These are phyloP conservation scores for Cylindrotheca closterium DNA, from an alignment of 108 stramenopile genomes.

Conservation along the genomic window DNA sequence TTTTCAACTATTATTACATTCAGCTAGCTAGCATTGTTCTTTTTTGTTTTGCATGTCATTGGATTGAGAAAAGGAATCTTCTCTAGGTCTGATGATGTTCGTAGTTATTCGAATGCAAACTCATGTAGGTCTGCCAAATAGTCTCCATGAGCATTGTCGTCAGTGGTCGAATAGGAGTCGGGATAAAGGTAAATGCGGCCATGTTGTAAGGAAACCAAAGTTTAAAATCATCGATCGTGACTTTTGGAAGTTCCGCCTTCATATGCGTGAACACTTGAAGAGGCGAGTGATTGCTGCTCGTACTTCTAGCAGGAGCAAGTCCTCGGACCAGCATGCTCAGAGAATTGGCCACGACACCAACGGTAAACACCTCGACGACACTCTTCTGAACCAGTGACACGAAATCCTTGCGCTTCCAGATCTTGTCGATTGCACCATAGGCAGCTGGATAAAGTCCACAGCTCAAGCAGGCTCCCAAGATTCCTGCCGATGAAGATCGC, in stretches of 20 bases:
- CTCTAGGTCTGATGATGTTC: no score
- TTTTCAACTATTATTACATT: no score
- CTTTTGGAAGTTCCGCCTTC: constrained; percentile 38
- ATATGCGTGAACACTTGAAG: constrained; percentile 35
- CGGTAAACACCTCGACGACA: constrained; percentile 47
- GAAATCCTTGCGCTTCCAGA: constrained; percentile 32
- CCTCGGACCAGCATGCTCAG: constrained; percentile 50
- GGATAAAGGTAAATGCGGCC: constrained; percentile 49
- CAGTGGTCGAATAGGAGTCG: constrained; percentile 38
- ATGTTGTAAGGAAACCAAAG: constrained; percentile 65
- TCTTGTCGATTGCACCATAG: constrained; percentile 41
- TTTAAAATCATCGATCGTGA: constrained; percentile 48
- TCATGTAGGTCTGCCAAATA: constrained; percentile 63
- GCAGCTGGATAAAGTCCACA: constrained; percentile 57
- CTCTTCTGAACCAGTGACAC: constrained; percentile 40
- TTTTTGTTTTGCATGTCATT: no score
- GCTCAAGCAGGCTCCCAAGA: constrained; percentile 41
- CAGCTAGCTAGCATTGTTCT: no score
- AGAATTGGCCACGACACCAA: constrained; percentile 57
- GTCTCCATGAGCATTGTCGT: constrained; percentile 55
- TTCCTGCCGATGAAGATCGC: constrained; percentile 35
- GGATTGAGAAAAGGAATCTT: no score
- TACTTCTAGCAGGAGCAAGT: constrained; percentile 16
- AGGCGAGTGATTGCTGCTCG: constrained; percentile 1
- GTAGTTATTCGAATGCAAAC: constrained; percentile 42